Percentiles rank a stretch among this genome's conserved stretches.
phyloP scores from a whole-genome alignment of 2,329 filamentous ascomycete genomes.

The Metarhizium guizhouense region DNA sequence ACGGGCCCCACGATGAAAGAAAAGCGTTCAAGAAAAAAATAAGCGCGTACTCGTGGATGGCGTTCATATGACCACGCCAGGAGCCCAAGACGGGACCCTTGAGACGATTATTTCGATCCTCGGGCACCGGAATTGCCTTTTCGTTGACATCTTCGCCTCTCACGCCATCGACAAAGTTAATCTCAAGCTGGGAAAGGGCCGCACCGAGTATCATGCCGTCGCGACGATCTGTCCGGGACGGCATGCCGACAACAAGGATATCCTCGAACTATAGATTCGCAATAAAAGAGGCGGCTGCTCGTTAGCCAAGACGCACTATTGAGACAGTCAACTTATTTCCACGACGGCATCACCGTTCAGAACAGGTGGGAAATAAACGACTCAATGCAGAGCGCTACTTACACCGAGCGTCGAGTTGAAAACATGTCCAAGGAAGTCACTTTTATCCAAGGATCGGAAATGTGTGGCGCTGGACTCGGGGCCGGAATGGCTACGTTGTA shows the following conservation, averaged over 20 bases:
- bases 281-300: neutral
- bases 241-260: constrained; percentile 45
- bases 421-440: too few species aligned
- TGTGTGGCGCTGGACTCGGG: too few species aligned
- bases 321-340: too few species aligned
- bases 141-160: constrained; percentile 27
- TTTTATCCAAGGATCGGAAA: too few species aligned
- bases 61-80: constrained; percentile 33
- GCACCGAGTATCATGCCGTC: constrained; percentile 40
- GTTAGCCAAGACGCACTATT: too few species aligned
- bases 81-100: constrained; percentile 19
- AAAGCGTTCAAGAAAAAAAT: neutral
- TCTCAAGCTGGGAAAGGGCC: constrained; percentile 31
- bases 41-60: constrained; percentile 18
- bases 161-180: constrained; percentile 39
- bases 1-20: neutral
- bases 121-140: constrained; percentile 23
- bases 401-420: too few species aligned
- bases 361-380: too few species aligned
- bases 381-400: too few species aligned
- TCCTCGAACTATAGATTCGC: constrained; percentile 35
- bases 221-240: constrained; percentile 39
- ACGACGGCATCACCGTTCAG: too few species aligned
- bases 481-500: too few species aligned
- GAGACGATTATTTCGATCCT: constrained; percentile 19